phyloP scores from a whole-genome alignment of 345 rosid genomes.

The Lagerstroemia speciosa region DNA sequence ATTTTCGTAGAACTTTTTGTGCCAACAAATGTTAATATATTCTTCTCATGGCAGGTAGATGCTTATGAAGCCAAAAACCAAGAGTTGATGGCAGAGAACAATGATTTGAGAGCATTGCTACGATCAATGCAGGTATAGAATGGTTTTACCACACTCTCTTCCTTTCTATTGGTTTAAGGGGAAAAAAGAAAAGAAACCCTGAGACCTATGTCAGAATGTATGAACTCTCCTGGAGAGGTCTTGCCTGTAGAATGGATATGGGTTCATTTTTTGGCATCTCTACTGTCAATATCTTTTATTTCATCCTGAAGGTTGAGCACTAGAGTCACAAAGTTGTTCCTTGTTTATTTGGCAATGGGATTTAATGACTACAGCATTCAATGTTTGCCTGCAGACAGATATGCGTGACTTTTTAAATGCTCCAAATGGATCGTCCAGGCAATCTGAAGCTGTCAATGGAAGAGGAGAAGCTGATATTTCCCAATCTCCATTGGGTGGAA shows the following conservation, averaged over 20 bases:
- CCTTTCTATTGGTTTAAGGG: not conserved
- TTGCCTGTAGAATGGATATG: not conserved
- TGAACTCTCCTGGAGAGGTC: not conserved
- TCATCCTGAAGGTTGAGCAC: not conserved
- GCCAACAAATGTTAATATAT: not conserved
- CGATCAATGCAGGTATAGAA: slow-evolving; percentile 76
- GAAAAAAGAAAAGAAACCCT: not conserved
- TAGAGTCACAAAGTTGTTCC: not conserved
- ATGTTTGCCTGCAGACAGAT: slow-evolving; percentile 45
- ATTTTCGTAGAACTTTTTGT: slow-evolving; percentile 1
- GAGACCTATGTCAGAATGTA: not conserved
- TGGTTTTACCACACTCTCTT: not conserved
- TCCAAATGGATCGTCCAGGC: slow-evolving; percentile 70
- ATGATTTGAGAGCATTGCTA: slow-evolving; percentile 79
- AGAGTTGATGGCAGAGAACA: slow-evolving; percentile 79
- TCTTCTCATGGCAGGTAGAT: slow-evolving; percentile 57
- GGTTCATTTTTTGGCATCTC: not conserved
- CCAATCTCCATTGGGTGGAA: slow-evolving; percentile 92
- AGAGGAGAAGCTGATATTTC: slow-evolving; percentile 47
- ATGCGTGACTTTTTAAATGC: slow-evolving; percentile 91
- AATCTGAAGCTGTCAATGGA: slow-evolving; percentile 52
- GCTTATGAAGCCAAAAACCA: slow-evolving; percentile 90
- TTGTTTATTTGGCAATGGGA: not conserved
- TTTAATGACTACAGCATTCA: not conserved
- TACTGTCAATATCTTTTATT: not conserved